phyloP scores from a whole-genome alignment of 225 moss, liverwort and hornwort species.

The Marchantia polymorpha region DNA sequence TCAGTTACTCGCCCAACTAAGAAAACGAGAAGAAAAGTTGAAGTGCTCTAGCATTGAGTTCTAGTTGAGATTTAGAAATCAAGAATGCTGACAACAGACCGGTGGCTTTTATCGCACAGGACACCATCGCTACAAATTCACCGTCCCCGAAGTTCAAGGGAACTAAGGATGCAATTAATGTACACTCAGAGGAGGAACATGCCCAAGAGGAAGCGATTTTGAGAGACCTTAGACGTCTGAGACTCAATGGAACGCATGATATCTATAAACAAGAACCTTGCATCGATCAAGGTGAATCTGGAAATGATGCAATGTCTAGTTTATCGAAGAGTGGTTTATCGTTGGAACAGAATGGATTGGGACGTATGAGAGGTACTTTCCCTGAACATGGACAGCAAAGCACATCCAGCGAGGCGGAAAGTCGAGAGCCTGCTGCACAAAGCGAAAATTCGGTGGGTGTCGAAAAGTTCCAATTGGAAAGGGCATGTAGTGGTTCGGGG shows the following conservation, averaged over 20 bases:
- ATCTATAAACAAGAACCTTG: not conserved
- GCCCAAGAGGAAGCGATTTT: not conserved
- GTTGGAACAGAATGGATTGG: not conserved
- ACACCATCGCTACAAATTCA: not conserved
- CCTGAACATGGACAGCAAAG: not conserved
- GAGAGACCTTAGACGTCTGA: not conserved
- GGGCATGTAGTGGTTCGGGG: not conserved
- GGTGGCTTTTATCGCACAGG: not conserved
- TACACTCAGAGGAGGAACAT: not conserved
- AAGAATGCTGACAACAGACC: not conserved
- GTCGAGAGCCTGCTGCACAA: not conserved
- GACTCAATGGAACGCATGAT: not conserved
- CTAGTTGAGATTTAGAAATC: not conserved
- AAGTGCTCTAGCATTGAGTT: not conserved
- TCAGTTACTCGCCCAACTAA: not conserved
- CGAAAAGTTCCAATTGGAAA: not conserved
- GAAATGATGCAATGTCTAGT: not conserved
- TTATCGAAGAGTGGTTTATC: too few species aligned
- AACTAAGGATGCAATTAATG: not conserved
- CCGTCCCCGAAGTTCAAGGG: not conserved
- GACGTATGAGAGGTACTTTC: not conserved
- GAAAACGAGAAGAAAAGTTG: not conserved
- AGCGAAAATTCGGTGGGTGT: not conserved
- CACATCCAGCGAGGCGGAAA: not conserved
- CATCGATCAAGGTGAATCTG: not conserved